Evolutionary conservation across 2,329 filamentous ascomycete genomes (phyloP), one percentile per base, ranked within the genome.

Genomic region (Phaeosphaeria sp.): DNA sequence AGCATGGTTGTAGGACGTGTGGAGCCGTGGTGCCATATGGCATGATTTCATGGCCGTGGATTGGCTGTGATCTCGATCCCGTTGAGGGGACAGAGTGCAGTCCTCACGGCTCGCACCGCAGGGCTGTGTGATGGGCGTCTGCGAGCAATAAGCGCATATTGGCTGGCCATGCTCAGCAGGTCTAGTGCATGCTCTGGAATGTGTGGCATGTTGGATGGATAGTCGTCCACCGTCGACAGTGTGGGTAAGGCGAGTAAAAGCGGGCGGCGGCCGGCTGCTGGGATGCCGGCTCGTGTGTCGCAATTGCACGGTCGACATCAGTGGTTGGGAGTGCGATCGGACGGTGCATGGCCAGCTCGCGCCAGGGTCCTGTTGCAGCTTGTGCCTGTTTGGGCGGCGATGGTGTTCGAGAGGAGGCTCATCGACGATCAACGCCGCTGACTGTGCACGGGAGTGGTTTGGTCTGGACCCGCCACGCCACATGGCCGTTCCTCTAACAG

Each of bases 391-490:
- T 48, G 18, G 55, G 60, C 59, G 49, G 55, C 47, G 51, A 44
- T 42, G 24, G 53, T 48, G 46, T 46, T 40, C 25, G 40, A 44
- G 39, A 49, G 25, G 59, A 60, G 53, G 55, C 53, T 50, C 63
- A 65, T 65, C 63, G 63, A 51, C 63, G 63, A 65, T 65, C 27
- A 8, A 42, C 21, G 58, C 18, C 43, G 42, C 50, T 46, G 27
- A 43, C 45, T 21, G 57, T 57, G 56, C 39, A 44, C 43, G 27
- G 39, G 18, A 43, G 55, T 47, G 40, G 47, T 20, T 18, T 17
- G 51, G 57, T 53, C 63, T 58, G 56, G 58, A 47, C 57, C 48
- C 22, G 39, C 48, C 36, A 51, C 45, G 48, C 54, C 56, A 61
- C 22, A 51, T 17, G 21, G 39, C 33, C 33, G 47, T 43, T 57